These are phyloP conservation scores for Teratosphaeria gauchensis DNA, from an alignment of 2,329 filamentous ascomycete species.

Conservation along the genomic window DNA sequence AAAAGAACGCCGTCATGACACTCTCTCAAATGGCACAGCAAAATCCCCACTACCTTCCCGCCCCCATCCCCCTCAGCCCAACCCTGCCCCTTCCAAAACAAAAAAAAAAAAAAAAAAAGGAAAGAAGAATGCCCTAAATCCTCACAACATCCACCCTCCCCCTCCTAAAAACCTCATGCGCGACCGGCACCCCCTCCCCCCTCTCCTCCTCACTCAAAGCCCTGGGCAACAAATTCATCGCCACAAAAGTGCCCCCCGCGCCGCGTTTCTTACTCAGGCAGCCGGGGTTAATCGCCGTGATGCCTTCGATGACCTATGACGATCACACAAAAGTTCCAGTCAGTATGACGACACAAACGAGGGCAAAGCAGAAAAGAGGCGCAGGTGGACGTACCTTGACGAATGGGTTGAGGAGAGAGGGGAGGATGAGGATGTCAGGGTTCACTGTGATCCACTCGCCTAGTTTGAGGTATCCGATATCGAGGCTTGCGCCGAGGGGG, in stretches of 20 bases:
- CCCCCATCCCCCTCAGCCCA: no score
- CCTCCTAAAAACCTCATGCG: constrained; percentile 70
- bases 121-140: constrained; percentile 37
- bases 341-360: neutral
- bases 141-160: constrained; percentile 78
- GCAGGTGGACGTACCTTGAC: constrained; percentile 54
- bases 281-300: constrained; percentile 84
- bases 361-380: neutral
- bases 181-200: constrained; percentile 48
- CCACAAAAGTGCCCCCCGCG: constrained; percentile 68
- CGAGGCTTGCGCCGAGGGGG: constrained; percentile 67
- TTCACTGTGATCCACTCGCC: constrained; percentile 82
- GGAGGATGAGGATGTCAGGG: constrained; percentile 75
- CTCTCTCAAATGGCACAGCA: no score
- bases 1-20: no score
- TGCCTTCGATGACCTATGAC: constrained; percentile 73
- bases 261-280: constrained; percentile 74
- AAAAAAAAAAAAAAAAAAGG: no score
- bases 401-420: constrained; percentile 76
- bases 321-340: neutral
- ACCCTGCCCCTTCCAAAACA: no score
- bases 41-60: no score
- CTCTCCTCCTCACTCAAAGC: constrained; percentile 49
- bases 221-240: constrained; percentile 64
- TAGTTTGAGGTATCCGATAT: constrained; percentile 74